Evolutionary conservation across 306 rosid species (phyloP), one percentile per base, ranked within the genome.

Genomic region (Chamaecrista fasciculata): DNA sequence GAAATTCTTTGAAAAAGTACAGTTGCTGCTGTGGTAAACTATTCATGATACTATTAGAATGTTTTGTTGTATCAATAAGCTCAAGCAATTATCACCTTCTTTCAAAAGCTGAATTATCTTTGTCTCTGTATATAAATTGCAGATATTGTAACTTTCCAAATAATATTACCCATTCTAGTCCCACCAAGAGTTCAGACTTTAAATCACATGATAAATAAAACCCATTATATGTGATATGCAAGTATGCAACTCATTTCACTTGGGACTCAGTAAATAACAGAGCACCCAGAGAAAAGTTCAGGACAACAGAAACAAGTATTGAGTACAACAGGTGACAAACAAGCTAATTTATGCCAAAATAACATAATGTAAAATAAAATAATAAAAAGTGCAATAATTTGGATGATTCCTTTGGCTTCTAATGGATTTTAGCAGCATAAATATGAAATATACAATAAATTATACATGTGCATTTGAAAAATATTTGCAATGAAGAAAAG

Each of bases 391-490:
- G 62, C 80, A 70, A 43, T 12, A 12, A 43, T 64, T 73, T 69
- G 49, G 66, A 59, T 64, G 67, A 71, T 65, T 66, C 72, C 74
- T 60, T 42, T 65, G 51, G 66, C 77, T 58, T 70, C 80, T 70
- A 67, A 65, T 65, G 61, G 66, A n/a, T 78, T 70, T 70, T 67
- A 75, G 69, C 60, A 31, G 72, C 75, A 73, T 74, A 78, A 82
- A 66, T 55, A 82, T n/a, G n/a, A n/a, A n/a, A n/a, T n/a, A n/a
- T n/a, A n/a, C n/a, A n/a, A n/a, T n/a, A n/a, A n/a, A n/a, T n/a
- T n/a, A n/a, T n/a, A n/a, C n/a, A n/a, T n/a, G n/a, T n/a, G n/a
- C n/a, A n/a, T n/a, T n/a, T n/a, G n/a, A n/a, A n/a, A n/a, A 55
- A 63, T 53, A 72, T 78, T 80, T 69, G 69, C 66, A 76, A 25